Evolutionary conservation across 2,329 filamentous ascomycete genomes (phyloP), one percentile per base, ranked within the genome.

Genomic region (Gaeumannomyces tritici): DNA sequence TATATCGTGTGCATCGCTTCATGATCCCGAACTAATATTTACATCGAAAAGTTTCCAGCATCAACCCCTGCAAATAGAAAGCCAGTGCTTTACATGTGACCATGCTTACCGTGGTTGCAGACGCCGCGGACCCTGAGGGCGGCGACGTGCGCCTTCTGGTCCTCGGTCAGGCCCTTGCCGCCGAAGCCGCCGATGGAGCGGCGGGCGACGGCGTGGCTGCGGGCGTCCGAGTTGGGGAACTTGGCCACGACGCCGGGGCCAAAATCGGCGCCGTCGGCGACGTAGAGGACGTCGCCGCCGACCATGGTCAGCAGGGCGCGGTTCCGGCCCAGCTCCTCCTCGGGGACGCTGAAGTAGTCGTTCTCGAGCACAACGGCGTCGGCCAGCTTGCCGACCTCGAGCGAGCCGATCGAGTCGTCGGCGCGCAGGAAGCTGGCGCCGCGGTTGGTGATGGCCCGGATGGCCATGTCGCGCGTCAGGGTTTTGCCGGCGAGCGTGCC

Each of bases 331-430:
- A 35, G 29, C 57, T 59, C 57, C n/a, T 59, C 57, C n/a, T 27
- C 57, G 57, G 31, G 57, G 8, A 42, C 57, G n/a, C 29, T 26
- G 27, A 59, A 59, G 31, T 59, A 26, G 31, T 59, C 57, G 31
- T 31, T 24, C 29, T 42, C 57, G 29, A 59, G 57, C 31, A 59
- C 61, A 26, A 65, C 58, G 27, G 60, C 62, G 26, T 62, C 42
- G 31, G 64, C 60, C 33, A 64, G 56, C 12, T 60, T 61, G 55
- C 65, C 63, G 13, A 62, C 62, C 61, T 65, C 60, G 24, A 64
- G n/a, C 65, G 62, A 65, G 26, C 55, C 55, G 60, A 59, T 59
- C 11, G 31, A 27, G 29, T 8, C 57, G 21, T 59, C 31, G 57
- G 31, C 57, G 15, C 29, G 28, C 29, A 58, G 57, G 57, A 58